A percentile compares a stretch with the other conserved stretches of the same genome.
These are phyloP conservation scores for Cryphonectria nitschkei DNA, from an alignment of 2,329 filamentous ascomycete species.

Conservation along the genomic window DNA sequence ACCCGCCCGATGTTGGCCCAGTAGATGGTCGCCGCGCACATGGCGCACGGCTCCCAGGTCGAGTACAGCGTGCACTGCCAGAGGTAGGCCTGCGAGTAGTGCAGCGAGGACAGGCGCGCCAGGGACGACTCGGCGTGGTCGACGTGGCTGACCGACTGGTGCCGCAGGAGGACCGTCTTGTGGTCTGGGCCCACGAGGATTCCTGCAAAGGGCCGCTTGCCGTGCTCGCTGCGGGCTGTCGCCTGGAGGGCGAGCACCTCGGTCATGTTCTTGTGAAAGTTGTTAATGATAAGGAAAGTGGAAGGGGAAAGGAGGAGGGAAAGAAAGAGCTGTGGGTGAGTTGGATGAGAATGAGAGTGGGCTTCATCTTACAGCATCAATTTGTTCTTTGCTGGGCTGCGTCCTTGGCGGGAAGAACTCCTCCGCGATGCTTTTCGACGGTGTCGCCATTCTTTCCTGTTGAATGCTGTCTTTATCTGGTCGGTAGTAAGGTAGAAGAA, in stretches of 20 bases:
- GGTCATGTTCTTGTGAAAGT: constrained; percentile 21
- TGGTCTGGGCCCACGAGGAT: constrained; percentile 54
- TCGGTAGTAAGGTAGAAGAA: background rate
- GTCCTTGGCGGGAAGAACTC: constrained; percentile 25
- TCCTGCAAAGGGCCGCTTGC: constrained; percentile 38
- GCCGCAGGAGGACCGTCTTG: constrained; percentile 49
- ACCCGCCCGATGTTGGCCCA: constrained; percentile 58
- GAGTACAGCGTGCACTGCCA: constrained; percentile 53
- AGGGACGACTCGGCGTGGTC: constrained; percentile 56
- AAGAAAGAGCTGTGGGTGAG: background rate
- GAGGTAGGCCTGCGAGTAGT: constrained; percentile 52
- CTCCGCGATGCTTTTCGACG: background rate
- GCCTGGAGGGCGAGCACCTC: constrained; percentile 20
- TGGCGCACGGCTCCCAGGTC: constrained; percentile 60
- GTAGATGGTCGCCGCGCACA: constrained; percentile 46
- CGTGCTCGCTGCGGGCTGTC: constrained; percentile 20
- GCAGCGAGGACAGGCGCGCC: constrained; percentile 51
- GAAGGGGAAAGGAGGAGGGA: background rate
- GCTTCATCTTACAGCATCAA: constrained; percentile 16
- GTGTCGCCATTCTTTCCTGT: background rate
- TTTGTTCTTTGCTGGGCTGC: constrained; percentile 20
- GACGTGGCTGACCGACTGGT: constrained; percentile 55
- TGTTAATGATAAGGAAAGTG: background rate
- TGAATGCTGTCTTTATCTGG: background rate
- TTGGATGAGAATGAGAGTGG: background rate